Evolutionary conservation across 106 monocot species (phyloP).

Genomic region (Dendrobium catenatum): DNA sequence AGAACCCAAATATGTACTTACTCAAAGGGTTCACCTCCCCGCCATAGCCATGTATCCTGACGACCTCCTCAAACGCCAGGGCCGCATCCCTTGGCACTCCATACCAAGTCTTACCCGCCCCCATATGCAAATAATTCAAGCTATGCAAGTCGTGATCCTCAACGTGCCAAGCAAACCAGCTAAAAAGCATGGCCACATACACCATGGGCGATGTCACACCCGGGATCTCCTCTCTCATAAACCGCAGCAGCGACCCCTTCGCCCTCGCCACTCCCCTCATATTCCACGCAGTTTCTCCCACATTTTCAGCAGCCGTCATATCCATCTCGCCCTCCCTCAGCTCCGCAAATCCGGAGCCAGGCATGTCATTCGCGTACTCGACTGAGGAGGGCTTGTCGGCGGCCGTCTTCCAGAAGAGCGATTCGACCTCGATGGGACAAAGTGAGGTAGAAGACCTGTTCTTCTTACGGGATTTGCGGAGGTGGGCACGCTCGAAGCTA

Average conservation of each 20-base stretch:
- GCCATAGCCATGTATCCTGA: conserved; percentile 78
- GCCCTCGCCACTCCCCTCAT: conserved; percentile 91
- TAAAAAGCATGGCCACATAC: conserved; percentile 93
- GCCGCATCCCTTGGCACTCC: conserved; percentile 87
- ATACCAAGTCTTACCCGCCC: conserved; percentile 93
- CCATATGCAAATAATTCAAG: conserved; percentile 88
- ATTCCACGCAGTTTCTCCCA: conserved; percentile 91
- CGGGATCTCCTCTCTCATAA: conserved; percentile 92
- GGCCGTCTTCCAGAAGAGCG: conserved; percentile 78
- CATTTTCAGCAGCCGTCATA: conserved; percentile 18
- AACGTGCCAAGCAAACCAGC: conserved; percentile 99
- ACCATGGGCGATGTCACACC: conserved; percentile 97
- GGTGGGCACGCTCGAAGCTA: conserved; percentile 61
- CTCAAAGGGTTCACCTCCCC: conserved; percentile 89
- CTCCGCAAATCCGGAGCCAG: conserved; percentile 68
- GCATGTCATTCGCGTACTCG: conserved; percentile 98
- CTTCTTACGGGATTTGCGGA: conserved; percentile 18
- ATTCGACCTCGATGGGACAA: conserved; percentile 50
- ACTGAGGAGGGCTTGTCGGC: conserved; percentile 74
- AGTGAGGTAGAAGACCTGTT: conserved; percentile 9
- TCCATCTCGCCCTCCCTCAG: conserved; percentile 26
- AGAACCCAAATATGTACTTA: conserved; percentile 23
- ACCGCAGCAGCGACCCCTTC: conserved; percentile 70
- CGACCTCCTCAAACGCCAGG: conserved; percentile 82
- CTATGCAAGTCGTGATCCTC: conserved; percentile 98